A percentile compares a stretch with the other conserved stretches of the same genome.
These are phyloP conservation scores for Eucalyptus albens DNA, from an alignment of 345 rosid genomes.

Conservation along the genomic window DNA sequence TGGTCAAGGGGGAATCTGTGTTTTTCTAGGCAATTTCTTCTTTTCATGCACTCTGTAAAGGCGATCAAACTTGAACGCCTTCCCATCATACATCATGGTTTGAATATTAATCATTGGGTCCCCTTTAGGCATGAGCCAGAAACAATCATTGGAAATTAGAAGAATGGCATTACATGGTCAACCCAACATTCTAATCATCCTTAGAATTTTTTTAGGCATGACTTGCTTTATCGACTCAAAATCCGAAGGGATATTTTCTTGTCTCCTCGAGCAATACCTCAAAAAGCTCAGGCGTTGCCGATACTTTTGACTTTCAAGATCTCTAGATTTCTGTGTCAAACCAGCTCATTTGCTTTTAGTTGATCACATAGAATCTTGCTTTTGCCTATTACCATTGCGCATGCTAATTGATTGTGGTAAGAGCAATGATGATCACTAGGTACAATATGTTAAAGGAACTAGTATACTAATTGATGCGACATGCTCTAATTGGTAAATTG, in stretches of 20 bases:
- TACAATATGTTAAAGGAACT: background rate
- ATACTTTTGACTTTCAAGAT: background rate
- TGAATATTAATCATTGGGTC: background rate
- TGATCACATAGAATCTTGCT: background rate
- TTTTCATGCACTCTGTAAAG: background rate
- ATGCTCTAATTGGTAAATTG: background rate
- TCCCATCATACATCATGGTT: background rate
- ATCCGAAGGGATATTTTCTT: slow-evolving; percentile 3
- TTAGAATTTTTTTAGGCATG: slow-evolving; percentile 4
- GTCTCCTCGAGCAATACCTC: background rate
- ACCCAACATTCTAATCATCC: background rate
- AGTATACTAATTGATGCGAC: background rate
- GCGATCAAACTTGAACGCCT: background rate
- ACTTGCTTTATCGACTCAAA: background rate
- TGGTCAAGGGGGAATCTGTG: background rate
- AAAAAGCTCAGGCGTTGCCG: background rate
- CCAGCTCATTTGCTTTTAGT: background rate
- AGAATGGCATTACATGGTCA: background rate
- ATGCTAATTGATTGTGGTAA: background rate
- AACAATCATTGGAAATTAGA: background rate
- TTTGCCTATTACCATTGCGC: background rate
- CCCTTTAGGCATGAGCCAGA: background rate
- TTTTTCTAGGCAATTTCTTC: background rate
- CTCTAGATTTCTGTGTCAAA: background rate
- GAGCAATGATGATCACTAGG: background rate